Conservation (phyloP, 805 yeast species). For the Barnettozyma sucrosica region DNA sequence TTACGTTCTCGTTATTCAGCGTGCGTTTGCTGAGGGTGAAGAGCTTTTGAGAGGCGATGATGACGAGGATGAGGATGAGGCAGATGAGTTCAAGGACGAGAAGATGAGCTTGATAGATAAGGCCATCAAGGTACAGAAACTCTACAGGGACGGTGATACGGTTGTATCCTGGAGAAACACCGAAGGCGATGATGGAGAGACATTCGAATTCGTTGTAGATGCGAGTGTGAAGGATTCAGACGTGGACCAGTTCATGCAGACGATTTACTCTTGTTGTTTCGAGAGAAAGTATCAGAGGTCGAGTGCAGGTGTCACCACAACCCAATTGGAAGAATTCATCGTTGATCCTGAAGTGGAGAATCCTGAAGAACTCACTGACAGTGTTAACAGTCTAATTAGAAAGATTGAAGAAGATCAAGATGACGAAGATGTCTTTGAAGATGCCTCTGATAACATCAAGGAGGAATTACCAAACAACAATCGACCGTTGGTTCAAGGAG, state of each 20-base stretch:
- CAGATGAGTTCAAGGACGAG: conserved; percentile 46
- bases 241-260: conserved; percentile 56
- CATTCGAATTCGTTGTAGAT: conserved; percentile 73
- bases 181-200: conserved; percentile 82
- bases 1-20: conserved; percentile 66
- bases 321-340: conserved; percentile 54
- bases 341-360: conserved; percentile 27
- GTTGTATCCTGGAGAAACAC: conserved; percentile 76
- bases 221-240: conserved; percentile 43
- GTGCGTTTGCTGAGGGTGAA: conserved; percentile 66
- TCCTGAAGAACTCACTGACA: conserved; percentile 7
- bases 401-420: conserved; percentile 12
- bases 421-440: conserved; percentile 26
- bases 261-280: conserved; percentile 63
- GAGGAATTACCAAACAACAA: not conserved
- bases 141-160: conserved; percentile 46
- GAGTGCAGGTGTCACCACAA: conserved; percentile 37
- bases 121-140: conserved; percentile 49
- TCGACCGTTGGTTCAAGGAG: conserved; percentile 24
- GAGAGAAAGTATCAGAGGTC: conserved; percentile 65
- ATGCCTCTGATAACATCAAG: conserved; percentile 22
- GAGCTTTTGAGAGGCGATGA: conserved; percentile 45
- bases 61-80: conserved; percentile 36
- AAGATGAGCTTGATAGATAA: conserved; percentile 65
- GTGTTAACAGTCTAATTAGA: conserved; percentile 6